Percentiles rank a stretch among this genome's conserved stretches.
phyloP scores from a whole-genome alignment of 1,139 yeast species.

The Yamadazyma blattariae region DNA sequence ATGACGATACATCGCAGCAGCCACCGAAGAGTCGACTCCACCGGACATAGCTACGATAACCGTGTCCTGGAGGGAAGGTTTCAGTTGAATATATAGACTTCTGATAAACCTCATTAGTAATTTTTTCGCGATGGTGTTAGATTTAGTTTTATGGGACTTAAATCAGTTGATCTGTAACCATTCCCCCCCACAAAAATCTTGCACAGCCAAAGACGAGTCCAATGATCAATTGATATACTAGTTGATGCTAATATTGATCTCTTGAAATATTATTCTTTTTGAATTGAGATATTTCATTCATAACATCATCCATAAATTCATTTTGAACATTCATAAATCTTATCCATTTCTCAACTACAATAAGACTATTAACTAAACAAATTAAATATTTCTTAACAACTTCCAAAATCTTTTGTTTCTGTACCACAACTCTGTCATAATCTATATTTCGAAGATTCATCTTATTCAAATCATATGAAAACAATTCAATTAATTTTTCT shows the following conservation, averaged over 20 bases:
- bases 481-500: conserved; percentile 7
- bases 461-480: conserved; percentile 6
- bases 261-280: no score
- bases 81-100: conserved; percentile 27
- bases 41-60: conserved; percentile 91
- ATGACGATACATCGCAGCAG: conserved; percentile 64
- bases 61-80: conserved; percentile 53
- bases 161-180: no score
- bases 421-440: conserved; percentile 2
- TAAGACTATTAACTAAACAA: conserved; percentile 7
- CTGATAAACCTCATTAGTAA: conserved; percentile 2
- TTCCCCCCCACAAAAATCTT: no score
- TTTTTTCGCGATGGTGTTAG: no score
- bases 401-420: conserved; percentile 5
- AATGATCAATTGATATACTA: no score
- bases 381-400: conserved; percentile 8
- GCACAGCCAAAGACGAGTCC: no score
- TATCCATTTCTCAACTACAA: conserved; percentile 12
- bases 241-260: neutral
- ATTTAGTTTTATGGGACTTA: no score
- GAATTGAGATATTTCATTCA: neutral
- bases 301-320: conserved; percentile 6
- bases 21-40: conserved; percentile 93
- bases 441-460: conserved; percentile 6
- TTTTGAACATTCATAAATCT: conserved; percentile 7